phyloP scores from a whole-genome alignment of 148 eudicot genomes.

The Polygonum aviculare region DNA sequence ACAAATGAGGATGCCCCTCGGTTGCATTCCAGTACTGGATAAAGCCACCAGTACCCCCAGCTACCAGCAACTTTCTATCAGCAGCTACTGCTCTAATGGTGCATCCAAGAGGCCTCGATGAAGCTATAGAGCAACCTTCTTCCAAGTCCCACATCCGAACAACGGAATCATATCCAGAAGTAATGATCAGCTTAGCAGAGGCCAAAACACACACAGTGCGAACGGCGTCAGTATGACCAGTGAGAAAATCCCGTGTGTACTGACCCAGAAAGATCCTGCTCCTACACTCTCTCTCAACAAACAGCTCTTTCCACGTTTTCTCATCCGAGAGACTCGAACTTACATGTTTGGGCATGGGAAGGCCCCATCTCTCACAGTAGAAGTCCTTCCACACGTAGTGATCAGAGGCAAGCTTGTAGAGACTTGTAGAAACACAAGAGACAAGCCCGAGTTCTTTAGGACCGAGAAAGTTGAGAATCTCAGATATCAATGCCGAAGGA shows the following conservation, averaged over 20 bases:
- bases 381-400: conserved; percentile 85
- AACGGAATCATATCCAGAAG: conserved; percentile 81
- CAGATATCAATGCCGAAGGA: conserved; percentile 67
- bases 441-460: conserved; percentile 90
- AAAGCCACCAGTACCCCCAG: conserved; percentile 88
- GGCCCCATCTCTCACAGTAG: conserved; percentile 92
- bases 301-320: conserved; percentile 88
- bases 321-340: conserved; percentile 37
- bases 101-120: conserved; percentile 77
- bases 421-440: conserved; percentile 65
- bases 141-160: conserved; percentile 92
- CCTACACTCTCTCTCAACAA: conserved; percentile 84
- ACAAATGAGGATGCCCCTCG: conserved; percentile 62
- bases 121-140: conserved; percentile 62
- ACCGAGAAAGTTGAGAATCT: conserved; percentile 78
- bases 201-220: conserved; percentile 59
- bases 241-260: conserved; percentile 53
- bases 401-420: conserved; percentile 67
- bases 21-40: conserved; percentile 85
- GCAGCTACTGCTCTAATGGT: conserved; percentile 84
- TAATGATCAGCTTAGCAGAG: conserved; percentile 70
- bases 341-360: conserved; percentile 34
- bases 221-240: conserved; percentile 75
- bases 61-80: conserved; percentile 62
- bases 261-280: conserved; percentile 74